phyloP scores from a whole-genome alignment of 2,329 filamentous ascomycete genomes.

The Elsinoe fawcettii region DNA sequence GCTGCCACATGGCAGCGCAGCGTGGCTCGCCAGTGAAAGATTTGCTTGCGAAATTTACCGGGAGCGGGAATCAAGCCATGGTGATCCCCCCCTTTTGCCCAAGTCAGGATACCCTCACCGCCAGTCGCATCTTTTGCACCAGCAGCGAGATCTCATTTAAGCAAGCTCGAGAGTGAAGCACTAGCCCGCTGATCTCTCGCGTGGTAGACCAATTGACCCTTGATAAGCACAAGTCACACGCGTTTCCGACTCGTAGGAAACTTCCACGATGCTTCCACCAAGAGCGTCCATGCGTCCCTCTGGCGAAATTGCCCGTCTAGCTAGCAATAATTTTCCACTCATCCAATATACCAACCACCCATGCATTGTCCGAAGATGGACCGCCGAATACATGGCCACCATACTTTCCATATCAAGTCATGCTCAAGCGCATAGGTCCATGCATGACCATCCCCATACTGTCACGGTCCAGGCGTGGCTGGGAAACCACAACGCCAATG shows the following conservation, averaged over 20 bases:
- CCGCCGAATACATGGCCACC: no score
- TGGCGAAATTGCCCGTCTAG: slow-evolving; percentile 3
- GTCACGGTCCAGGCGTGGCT: background rate
- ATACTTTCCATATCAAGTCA: no score
- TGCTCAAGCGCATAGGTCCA: no score
- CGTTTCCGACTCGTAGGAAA: background rate
- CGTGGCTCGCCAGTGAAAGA: no score
- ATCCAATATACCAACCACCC: background rate
- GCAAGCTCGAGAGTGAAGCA: slow-evolving; percentile 2
- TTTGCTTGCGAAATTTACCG: slow-evolving; percentile 11
- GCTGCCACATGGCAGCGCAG: slow-evolving; percentile 5
- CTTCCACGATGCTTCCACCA: slow-evolving; percentile 3
- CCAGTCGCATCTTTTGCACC: no score
- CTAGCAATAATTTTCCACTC: background rate
- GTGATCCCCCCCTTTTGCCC: background rate
- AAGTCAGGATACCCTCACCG: background rate
- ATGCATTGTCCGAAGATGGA: background rate
- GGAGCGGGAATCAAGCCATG: background rate
- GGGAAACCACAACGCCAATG: background rate
- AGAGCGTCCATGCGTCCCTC: background rate
- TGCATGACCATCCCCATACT: background rate
- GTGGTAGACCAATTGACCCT: background rate
- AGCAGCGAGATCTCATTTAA: slow-evolving; percentile 11
- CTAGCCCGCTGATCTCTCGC: slow-evolving; percentile 4
- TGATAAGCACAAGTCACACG: background rate